Evolutionary conservation across 1,139 yeast species (phyloP), one percentile per base, ranked within the genome.

Genomic region (Protomyces macrosporus): DNA sequence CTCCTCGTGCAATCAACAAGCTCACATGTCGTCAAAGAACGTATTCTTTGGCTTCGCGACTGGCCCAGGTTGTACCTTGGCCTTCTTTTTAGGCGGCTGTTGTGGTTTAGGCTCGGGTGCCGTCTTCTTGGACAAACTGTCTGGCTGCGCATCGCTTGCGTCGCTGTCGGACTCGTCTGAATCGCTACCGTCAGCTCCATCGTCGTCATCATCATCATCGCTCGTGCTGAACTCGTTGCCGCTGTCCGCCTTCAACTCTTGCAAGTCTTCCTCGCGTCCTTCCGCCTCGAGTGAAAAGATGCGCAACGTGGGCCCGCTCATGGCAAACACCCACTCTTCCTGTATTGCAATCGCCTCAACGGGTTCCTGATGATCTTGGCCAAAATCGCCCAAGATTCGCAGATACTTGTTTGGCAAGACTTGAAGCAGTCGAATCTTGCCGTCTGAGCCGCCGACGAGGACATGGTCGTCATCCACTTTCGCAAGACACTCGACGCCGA

Each of bases 401-500:
- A 45, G 14, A 42, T 48, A 60, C 16, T 32, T 39, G 35, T 54
- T 60, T n/a, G 54, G 58, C 39, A 53, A 23, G 54, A 53, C 54
- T 30, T 48, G 55, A 39, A 53, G 30, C n/a, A 60, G 7, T 10
- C 63, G 37, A 53, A 60, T 51, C 35, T 45, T 45, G 48, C 63
- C 63, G 23, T 60, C 63, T 9, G 54, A 34, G 6, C 63, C 58
- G 4, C 63, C 58, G 36, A 58, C 62, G 37, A 58, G 23, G 54
- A 58, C 53, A 12, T 37, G 14, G 30, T 39, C 16, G 10, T 42
- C 53, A n/a, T 35, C 54, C 7, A 60, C 54, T 37, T 35, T n/a
- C 6, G 58, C 63, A 23, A 60, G 48, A 42, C 54, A 53, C 35
- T 60, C 63, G 40, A 53, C 54, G 23, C 63, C 63, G 37, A 60